phyloP scores from a whole-genome alignment of 176 grass and related monocot species.

The Hsuehochloa calcarea region DNA sequence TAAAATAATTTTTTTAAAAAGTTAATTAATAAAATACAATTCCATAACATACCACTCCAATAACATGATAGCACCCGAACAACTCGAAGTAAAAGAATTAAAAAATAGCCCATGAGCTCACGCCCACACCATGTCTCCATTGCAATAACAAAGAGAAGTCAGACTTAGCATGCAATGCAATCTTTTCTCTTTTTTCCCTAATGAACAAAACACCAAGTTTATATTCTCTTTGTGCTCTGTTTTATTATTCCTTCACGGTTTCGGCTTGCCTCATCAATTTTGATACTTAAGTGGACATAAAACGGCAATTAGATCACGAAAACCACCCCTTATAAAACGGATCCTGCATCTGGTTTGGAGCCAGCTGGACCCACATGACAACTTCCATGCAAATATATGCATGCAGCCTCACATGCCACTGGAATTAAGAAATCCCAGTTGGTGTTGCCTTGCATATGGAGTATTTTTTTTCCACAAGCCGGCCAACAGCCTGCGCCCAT shows the following conservation, averaged over 20 bases:
- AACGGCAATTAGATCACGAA: background rate
- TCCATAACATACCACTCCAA: background rate
- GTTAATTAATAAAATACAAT: too few relatives aligned
- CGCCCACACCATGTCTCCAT: background rate
- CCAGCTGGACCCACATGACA: background rate
- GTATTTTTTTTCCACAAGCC: background rate
- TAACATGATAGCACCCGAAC: background rate
- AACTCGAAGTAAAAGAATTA: background rate
- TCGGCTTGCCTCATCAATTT: conserved; percentile 31
- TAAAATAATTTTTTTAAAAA: too few relatives aligned
- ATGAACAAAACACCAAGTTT: conserved; percentile 22
- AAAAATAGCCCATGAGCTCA: background rate
- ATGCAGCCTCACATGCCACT: conserved; percentile 17
- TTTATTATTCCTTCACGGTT: conserved; percentile 15
- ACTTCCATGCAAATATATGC: background rate
- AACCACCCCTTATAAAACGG: conserved; percentile 1
- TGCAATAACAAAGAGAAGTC: conserved; percentile 18
- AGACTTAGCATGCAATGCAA: conserved; percentile 7
- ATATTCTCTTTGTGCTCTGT: conserved; percentile 4
- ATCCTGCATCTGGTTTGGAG: background rate
- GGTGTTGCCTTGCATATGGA: background rate
- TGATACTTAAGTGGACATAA: background rate
- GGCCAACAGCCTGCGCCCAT: background rate
- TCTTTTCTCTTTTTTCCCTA: background rate
- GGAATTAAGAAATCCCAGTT: background rate